Evolutionary conservation across 2,329 filamentous ascomycete species (phyloP).

Genomic region (Geosmithia flava): DNA sequence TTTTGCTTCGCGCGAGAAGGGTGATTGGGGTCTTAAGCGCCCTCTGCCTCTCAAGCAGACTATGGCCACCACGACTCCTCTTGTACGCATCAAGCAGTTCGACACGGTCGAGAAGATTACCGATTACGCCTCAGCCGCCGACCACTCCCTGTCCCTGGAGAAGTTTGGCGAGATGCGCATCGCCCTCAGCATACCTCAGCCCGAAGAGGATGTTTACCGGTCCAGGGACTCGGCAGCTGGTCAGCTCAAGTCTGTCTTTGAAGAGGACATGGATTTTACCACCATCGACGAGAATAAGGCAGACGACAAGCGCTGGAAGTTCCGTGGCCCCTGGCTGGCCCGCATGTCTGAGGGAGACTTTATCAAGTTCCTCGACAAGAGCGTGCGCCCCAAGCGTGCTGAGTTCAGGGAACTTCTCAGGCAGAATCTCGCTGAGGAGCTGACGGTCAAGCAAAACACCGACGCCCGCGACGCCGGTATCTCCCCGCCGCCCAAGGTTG

Average conservation of each 20-base stretch:
- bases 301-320: conserved; percentile 49
- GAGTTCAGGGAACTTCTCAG: conserved; percentile 44
- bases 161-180: conserved; percentile 81
- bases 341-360: conserved; percentile 51
- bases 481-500: conserved; percentile 12
- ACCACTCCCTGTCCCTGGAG: conserved; percentile 66
- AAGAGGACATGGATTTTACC: conserved; percentile 43
- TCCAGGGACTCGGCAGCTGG: conserved; percentile 2
- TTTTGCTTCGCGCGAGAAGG: conserved; percentile 55
- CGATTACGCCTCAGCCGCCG: conserved; percentile 72
- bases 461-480: conserved; percentile 25
- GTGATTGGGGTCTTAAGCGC: conserved; percentile 90
- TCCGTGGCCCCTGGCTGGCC: conserved; percentile 53
- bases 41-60: conserved; percentile 68
- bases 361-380: conserved; percentile 37
- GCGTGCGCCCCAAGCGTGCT: conserved; percentile 37
- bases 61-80: conserved; percentile 57
- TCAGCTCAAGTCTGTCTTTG: conserved; percentile 38
- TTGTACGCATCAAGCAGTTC: conserved; percentile 63
- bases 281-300: conserved; percentile 14
- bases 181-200: conserved; percentile 45
- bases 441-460: conserved; percentile 23
- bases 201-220: conserved; percentile 7
- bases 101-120: conserved; percentile 84
- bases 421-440: conserved; percentile 30